phyloP scores from a whole-genome alignment of 1,284 basidiomycete genomes.

The Acaromyces ingoldii region DNA sequence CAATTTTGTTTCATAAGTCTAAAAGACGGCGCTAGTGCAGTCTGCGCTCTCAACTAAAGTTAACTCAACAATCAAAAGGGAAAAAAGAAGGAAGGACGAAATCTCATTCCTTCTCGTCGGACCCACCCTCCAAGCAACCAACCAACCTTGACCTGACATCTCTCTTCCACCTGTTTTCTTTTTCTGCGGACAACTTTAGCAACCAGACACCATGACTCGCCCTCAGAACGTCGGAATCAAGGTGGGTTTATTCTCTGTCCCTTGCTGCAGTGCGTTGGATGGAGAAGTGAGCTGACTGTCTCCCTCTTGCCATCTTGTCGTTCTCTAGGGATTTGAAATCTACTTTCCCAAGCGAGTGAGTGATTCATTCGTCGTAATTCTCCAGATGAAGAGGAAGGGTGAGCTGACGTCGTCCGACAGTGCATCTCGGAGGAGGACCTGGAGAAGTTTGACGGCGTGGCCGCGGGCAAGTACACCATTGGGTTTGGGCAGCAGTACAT shows the following conservation, averaged over 20 bases:
- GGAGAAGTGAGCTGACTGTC: neutral
- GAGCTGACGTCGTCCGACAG: conserved; percentile 9
- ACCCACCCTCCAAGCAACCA: too few relatives aligned
- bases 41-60: too few relatives aligned
- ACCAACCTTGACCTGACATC: neutral
- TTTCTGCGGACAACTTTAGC: too few relatives aligned
- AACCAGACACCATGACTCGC: conserved; percentile 52
- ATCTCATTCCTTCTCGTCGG: too few relatives aligned
- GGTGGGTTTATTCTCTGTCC: conserved; percentile 43
- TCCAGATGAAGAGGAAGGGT: too few relatives aligned
- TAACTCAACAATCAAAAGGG: too few relatives aligned
- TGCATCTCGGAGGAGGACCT: conserved; percentile 51
- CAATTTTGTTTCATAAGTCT: too few relatives aligned
- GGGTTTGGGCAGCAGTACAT: conserved; percentile 97
- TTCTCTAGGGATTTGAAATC: conserved; percentile 78
- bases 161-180: neutral
- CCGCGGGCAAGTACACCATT: conserved; percentile 98
- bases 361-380: too few relatives aligned
- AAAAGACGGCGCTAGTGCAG: too few relatives aligned
- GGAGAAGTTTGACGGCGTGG: conserved; percentile 90
- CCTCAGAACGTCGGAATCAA: conserved; percentile 89
- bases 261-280: neutral
- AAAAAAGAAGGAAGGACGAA: too few relatives aligned
- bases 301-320: neutral
- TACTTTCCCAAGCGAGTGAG: conserved; percentile 86